A percentile compares a stretch with the other conserved stretches of the same genome.
phyloP scores from a whole-genome alignment of 495 filamentous ascomycete genomes.

The Cercophora samala region DNA sequence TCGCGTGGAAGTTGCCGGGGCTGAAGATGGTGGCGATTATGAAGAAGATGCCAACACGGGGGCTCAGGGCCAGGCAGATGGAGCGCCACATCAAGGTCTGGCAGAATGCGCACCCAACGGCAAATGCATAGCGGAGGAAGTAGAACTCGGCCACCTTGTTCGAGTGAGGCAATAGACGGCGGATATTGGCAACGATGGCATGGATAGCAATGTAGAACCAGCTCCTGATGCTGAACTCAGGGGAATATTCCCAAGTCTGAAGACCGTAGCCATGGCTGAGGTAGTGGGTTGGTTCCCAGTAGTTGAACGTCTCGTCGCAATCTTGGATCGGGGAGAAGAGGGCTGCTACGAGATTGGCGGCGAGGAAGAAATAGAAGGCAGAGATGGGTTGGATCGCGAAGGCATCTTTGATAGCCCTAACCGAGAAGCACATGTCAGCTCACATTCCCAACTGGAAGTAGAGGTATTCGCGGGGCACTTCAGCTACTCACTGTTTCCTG shows the following conservation, averaged over 20 bases:
- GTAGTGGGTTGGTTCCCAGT: conserved; percentile 98
- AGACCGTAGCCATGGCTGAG: conserved; percentile 87
- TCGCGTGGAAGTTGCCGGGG: conserved; percentile 91
- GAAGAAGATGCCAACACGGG: conserved; percentile 79
- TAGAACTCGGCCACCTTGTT: conserved; percentile 77
- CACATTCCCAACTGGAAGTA: neutral
- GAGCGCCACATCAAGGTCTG: conserved; percentile 76
- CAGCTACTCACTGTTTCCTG: conserved; percentile 40
- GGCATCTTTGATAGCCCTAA: conserved; percentile 49
- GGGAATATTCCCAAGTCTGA: conserved; percentile 99
- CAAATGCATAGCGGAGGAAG: conserved; percentile 71
- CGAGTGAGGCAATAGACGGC: conserved; percentile 58
- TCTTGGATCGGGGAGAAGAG: conserved; percentile 89
- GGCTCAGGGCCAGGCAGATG: conserved; percentile 69
- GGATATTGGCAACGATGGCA: conserved; percentile 63
- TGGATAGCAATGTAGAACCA: conserved; percentile 93
- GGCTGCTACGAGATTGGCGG: conserved; percentile 72
- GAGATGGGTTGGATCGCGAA: conserved; percentile 68
- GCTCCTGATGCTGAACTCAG: conserved; percentile 90
- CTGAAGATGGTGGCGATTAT: conserved; percentile 69
- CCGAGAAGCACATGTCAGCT: conserved; percentile 17
- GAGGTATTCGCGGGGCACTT: neutral
- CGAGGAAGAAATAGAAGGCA: conserved; percentile 73
- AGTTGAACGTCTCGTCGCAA: conserved; percentile 99
- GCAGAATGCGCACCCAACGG: conserved; percentile 69